Conservation (phyloP, 768 basidiomycete genomes). For the Omphalotus guepiniiformis region DNA sequence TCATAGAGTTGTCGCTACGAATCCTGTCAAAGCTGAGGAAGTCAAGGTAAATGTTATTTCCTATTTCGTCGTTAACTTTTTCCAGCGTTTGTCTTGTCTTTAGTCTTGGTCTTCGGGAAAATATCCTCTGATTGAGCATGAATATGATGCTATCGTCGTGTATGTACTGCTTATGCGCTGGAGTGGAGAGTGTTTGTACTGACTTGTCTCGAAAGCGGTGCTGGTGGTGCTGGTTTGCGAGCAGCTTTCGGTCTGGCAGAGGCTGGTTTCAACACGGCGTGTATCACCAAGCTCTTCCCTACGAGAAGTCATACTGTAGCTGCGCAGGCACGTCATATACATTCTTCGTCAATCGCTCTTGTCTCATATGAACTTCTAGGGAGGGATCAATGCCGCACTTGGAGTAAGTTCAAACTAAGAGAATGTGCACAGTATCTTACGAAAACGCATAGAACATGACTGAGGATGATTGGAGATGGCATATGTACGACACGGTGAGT, state of each 20-base stretch:
- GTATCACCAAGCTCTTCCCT: conserved; percentile 98
- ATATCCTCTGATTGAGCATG: conserved; percentile 97
- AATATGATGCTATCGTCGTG: conserved; percentile 99
- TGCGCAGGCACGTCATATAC: conserved; percentile 63
- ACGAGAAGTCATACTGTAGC: conserved; percentile 99
- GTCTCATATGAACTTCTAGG: conserved; percentile 40
- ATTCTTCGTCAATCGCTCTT: neutral
- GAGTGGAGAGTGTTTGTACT: neutral
- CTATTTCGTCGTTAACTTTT: conserved; percentile 9
- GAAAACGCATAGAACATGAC: conserved; percentile 78
- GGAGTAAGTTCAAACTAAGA: conserved; percentile 52
- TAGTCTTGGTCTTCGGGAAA: conserved; percentile 80
- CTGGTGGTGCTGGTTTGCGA: conserved; percentile 96
- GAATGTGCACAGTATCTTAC: conserved; percentile 4
- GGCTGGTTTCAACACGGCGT: conserved; percentile 97
- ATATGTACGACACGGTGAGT: conserved; percentile 92
- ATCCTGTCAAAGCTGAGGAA: conserved; percentile 77
- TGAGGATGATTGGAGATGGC: conserved; percentile 99
- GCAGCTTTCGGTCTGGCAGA: conserved; percentile 98
- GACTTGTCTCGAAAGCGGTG: conserved; percentile 56
- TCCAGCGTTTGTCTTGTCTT: conserved; percentile 15
- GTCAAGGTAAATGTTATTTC: conserved; percentile 52
- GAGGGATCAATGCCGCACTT: conserved; percentile 97
- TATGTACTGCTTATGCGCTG: conserved; percentile 30
- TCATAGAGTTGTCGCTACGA: conserved; percentile 61